These are phyloP conservation scores for Cladosporium velox DNA, from an alignment of 2,329 filamentous ascomycete genomes.

Conservation along the genomic window DNA sequence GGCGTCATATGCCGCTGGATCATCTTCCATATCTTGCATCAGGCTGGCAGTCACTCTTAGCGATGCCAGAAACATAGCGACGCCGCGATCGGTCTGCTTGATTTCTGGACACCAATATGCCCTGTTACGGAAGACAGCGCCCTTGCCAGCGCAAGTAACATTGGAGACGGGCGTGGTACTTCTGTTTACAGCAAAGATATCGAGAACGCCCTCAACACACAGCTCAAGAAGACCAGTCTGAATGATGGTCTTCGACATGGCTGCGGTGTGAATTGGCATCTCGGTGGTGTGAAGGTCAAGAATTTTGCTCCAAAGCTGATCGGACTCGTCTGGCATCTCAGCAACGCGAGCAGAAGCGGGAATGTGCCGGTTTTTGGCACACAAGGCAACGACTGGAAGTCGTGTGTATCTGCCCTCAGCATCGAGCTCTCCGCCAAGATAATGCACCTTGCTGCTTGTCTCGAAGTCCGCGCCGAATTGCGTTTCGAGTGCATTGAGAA, in stretches of 20 bases:
- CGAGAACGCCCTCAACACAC: constrained; percentile 29
- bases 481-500: neutral
- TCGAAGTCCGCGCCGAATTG: constrained; percentile 18
- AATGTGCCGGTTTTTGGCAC: constrained; percentile 21
- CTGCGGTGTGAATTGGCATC: constrained; percentile 31
- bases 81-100: constrained; percentile 37
- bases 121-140: constrained; percentile 32
- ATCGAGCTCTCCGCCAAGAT: constrained; percentile 22
- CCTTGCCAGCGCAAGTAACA: constrained; percentile 25
- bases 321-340: constrained; percentile 18
- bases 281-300: constrained; percentile 38
- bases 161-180: constrained; percentile 8
- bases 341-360: constrained; percentile 20
- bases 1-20: constrained; percentile 27
- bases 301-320: constrained; percentile 1
- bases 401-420: constrained; percentile 17
- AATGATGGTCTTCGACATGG: constrained; percentile 26
- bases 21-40: constrained; percentile 27
- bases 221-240: constrained; percentile 27
- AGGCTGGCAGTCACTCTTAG: constrained; percentile 36
- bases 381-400: constrained; percentile 26
- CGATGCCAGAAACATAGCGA: constrained; percentile 40
- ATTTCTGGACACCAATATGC: constrained; percentile 34
- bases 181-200: constrained; percentile 35
- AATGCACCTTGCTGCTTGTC: constrained; percentile 23